A percentile compares a stretch with the other conserved stretches of the same genome.
Conservation (phyloP, 2,329 filamentous ascomycete genomes). For the Colletotrichum phormii region DNA sequence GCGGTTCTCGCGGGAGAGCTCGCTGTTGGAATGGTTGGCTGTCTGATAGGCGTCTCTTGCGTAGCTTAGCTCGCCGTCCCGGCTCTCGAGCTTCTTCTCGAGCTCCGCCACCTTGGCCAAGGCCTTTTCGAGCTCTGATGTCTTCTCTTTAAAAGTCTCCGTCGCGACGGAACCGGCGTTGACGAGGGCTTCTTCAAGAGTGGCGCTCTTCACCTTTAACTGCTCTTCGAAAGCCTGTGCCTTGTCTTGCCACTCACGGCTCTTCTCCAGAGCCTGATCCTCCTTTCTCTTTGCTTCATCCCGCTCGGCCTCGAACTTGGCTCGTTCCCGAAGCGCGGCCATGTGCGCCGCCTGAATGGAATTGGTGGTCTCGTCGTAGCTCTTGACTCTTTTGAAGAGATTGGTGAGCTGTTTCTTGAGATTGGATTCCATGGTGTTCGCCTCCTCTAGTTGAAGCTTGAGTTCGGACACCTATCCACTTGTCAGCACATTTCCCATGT, state of each 20-base stretch:
- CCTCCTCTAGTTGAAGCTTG: slow-evolving; percentile 49
- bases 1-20: slow-evolving; percentile 58
- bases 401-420: slow-evolving; percentile 34
- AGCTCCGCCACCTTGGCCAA: slow-evolving; percentile 51
- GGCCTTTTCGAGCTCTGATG: slow-evolving; percentile 53
- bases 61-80: slow-evolving; percentile 66
- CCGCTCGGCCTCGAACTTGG: slow-evolving; percentile 58
- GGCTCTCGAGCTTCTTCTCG: slow-evolving; percentile 50
- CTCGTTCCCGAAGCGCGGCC: slow-evolving; percentile 63
- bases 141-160: slow-evolving; percentile 50
- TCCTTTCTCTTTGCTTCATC: slow-evolving; percentile 54
- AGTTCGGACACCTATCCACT: slow-evolving; percentile 50
- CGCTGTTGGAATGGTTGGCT: slow-evolving; percentile 60
- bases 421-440: slow-evolving; percentile 38
- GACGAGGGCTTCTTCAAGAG: slow-evolving; percentile 50
- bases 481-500: neutral
- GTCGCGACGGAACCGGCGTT: slow-evolving; percentile 28
- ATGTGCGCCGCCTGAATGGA: slow-evolving; percentile 60
- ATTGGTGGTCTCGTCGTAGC: slow-evolving; percentile 56
- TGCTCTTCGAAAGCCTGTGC: slow-evolving; percentile 52
- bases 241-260: slow-evolving; percentile 50
- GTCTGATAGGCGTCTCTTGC: slow-evolving; percentile 69
- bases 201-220: slow-evolving; percentile 48
- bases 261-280: slow-evolving; percentile 48
- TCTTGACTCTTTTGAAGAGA: slow-evolving; percentile 52